A percentile compares a stretch with the other conserved stretches of the same genome.
Conservation (phyloP, 768 basidiomycete genomes). For the Kwoniella dendrophila region DNA sequence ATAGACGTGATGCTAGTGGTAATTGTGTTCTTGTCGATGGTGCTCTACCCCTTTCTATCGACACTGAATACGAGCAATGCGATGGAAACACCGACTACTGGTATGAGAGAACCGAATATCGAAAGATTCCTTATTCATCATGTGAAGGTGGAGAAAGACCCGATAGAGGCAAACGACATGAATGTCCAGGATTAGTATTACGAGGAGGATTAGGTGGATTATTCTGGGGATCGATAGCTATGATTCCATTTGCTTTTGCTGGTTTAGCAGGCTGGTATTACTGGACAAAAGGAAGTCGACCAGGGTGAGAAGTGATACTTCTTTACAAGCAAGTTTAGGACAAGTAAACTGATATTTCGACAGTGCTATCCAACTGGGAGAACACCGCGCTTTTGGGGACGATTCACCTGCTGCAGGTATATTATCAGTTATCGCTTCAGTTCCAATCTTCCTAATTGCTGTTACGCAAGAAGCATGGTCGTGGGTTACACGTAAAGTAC, state of each 20-base stretch:
- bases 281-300: conserved; percentile 71
- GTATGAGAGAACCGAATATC: conserved; percentile 91
- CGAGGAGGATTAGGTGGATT: conserved; percentile 64
- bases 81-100: conserved; percentile 65
- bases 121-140: conserved; percentile 83
- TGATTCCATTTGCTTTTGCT: conserved; percentile 77
- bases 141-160: conserved; percentile 80
- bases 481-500: conserved; percentile 48
- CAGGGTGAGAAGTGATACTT: conserved; percentile 65
- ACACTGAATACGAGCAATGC: conserved; percentile 56
- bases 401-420: conserved; percentile 60
- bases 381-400: conserved; percentile 55
- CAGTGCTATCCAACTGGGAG: conserved; percentile 50
- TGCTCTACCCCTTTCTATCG: conserved; percentile 63
- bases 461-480: conserved; percentile 61
- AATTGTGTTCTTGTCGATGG: conserved; percentile 78
- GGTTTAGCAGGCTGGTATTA: conserved; percentile 79
- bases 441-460: conserved; percentile 88
- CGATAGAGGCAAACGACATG: conserved; percentile 73
- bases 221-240: conserved; percentile 80
- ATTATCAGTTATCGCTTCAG: conserved; percentile 75
- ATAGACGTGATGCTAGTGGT: conserved; percentile 68
- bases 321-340: background rate
- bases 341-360: background rate
- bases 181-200: conserved; percentile 72